Conservation (phyloP, 2,329 filamentous ascomycete genomes). For the Incumbomyces lentus region DNA sequence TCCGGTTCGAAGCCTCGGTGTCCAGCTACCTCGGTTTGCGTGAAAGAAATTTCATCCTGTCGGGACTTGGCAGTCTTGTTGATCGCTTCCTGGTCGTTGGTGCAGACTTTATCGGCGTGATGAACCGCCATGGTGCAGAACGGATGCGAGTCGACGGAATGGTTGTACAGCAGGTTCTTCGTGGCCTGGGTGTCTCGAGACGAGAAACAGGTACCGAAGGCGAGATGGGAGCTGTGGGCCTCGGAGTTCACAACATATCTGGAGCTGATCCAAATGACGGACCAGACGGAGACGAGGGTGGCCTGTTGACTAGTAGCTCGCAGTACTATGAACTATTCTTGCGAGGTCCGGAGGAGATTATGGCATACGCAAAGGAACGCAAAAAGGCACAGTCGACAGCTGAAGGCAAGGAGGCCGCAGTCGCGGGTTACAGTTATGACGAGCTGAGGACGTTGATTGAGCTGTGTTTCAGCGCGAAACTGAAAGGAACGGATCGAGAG, state of each 20-base stretch:
- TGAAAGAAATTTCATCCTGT: slow-evolving; percentile 66
- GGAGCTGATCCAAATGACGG: slow-evolving; percentile 7
- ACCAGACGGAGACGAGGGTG: slow-evolving; percentile 23
- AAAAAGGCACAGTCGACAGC: slow-evolving; percentile 26
- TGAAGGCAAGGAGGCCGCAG: too few species aligned
- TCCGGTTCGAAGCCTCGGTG: slow-evolving; percentile 78
- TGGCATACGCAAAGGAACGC: slow-evolving; percentile 35
- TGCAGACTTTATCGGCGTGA: slow-evolving; percentile 59
- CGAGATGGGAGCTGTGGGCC: slow-evolving; percentile 7
- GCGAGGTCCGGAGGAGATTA: slow-evolving; percentile 34
- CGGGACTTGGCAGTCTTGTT: slow-evolving; percentile 65
- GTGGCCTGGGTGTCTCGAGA: slow-evolving; percentile 53
- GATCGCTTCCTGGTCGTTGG: slow-evolving; percentile 69
- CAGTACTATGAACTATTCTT: slow-evolving; percentile 41
- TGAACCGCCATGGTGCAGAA: slow-evolving; percentile 76
- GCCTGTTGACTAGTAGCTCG: slow-evolving; percentile 33
- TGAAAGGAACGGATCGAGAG: slow-evolving; percentile 35
- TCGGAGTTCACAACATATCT: slow-evolving; percentile 13
- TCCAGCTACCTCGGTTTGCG: slow-evolving; percentile 59
- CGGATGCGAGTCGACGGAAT: slow-evolving; percentile 89
- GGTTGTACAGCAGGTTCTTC: slow-evolving; percentile 91
- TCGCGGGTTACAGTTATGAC: slow-evolving; percentile 33
- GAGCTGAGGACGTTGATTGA: slow-evolving; percentile 37
- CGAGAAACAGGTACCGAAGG: slow-evolving; percentile 6
- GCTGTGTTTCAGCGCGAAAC: slow-evolving; percentile 35